Base-by-base conservation (phyloP, 2,329 filamentous ascomycete genomes). In the Zopfia rhizophila region DNA sequence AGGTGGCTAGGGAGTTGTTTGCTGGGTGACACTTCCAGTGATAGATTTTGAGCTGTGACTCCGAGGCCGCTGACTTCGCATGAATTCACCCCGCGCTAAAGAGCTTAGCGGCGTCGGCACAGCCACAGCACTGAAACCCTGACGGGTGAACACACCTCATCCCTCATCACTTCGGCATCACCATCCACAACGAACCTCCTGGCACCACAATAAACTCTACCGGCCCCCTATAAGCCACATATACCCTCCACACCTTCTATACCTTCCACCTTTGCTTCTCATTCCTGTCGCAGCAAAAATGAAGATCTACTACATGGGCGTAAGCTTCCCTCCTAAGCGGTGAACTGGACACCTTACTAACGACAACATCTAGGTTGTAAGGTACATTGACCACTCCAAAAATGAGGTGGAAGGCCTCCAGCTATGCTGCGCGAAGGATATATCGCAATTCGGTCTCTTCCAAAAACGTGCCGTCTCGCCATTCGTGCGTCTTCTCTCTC, bases 281-380 rank as follows among this genome's bases (percentile, higher is more conserved):
- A 13, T n/a, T 14, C 5, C 18, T 17, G 18, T n/a, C 14, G 37
- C 46, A 48, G 36, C 69, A 75, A 86, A 63, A 69, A 93, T 93
- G 90, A 93, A 92, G 84, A 78, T 94, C 73, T 82, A 89, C 74
- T 94, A 94, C 75, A 90, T 95, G 69, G 90, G 90, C 64, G 90
- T 94, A 86, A 56, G 86, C 69, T 39, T 27, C 51, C 53, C 51
- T n/a, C 41, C 53, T 58, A 56, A 57, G 54, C 61, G 52, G 59
- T 42, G 35, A 45, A 36, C 32, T 30, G 16, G 46, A 43, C 40
- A 11, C 23, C 30, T 30, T 25, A 21, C 55, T 66, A 38, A 61
- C 36, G 39, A 37, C 35, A 18, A 22, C 38, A 12, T 38, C 48
- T 65, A 95, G 91, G 84, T 96, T 72, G 80, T 94, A n/a, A n/a